Percentiles rank a stretch among this genome's conserved stretches.
These are phyloP conservation scores for Pyricularia sp. DNA, from an alignment of 2,329 filamentous ascomycete genomes.

Conservation along the genomic window DNA sequence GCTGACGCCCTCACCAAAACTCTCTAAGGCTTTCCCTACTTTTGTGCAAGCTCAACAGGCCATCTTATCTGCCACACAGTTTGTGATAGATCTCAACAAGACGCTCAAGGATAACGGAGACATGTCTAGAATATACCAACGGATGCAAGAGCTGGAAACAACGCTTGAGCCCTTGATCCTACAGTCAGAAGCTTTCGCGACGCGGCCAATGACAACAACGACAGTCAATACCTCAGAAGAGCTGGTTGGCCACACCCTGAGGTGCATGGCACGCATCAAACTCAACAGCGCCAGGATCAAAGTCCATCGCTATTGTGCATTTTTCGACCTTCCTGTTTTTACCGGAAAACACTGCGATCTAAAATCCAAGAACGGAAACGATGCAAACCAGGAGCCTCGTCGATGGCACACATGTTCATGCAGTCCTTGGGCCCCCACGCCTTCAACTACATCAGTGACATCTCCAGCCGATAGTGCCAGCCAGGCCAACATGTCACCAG, in stretches of 20 bases:
- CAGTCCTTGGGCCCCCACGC: slow-evolving; percentile 7
- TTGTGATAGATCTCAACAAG: slow-evolving; percentile 36
- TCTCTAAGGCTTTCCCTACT: slow-evolving; percentile 27
- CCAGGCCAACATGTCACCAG: not conserved
- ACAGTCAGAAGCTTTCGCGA: slow-evolving; percentile 25
- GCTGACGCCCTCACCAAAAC: slow-evolving; percentile 1
- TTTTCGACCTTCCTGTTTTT: slow-evolving; percentile 40
- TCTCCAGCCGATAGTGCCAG: slow-evolving; percentile 6
- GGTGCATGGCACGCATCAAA: slow-evolving; percentile 38
- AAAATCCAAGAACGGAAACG: slow-evolving; percentile 15
- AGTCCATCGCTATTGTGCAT: slow-evolving; percentile 40
- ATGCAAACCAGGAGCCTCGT: slow-evolving; percentile 2
- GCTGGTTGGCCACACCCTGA: slow-evolving; percentile 31
- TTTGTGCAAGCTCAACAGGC: slow-evolving; percentile 38
- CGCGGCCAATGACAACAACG: slow-evolving; percentile 22
- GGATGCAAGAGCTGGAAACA: slow-evolving; percentile 30
- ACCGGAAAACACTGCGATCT: slow-evolving; percentile 39
- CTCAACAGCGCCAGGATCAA: slow-evolving; percentile 43
- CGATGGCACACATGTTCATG: slow-evolving; percentile 24
- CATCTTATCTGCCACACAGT: slow-evolving; percentile 35
- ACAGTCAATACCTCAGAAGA: slow-evolving; percentile 28
- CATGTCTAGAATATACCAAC: slow-evolving; percentile 28
- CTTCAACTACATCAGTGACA: slow-evolving; percentile 11
- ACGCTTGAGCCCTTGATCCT: slow-evolving; percentile 26
- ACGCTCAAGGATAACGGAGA: slow-evolving; percentile 25